A percentile compares a stretch with the other conserved stretches of the same genome.
Conservation (phyloP, 2,329 filamentous ascomycete species). For the Microthyrium microscopicum region DNA sequence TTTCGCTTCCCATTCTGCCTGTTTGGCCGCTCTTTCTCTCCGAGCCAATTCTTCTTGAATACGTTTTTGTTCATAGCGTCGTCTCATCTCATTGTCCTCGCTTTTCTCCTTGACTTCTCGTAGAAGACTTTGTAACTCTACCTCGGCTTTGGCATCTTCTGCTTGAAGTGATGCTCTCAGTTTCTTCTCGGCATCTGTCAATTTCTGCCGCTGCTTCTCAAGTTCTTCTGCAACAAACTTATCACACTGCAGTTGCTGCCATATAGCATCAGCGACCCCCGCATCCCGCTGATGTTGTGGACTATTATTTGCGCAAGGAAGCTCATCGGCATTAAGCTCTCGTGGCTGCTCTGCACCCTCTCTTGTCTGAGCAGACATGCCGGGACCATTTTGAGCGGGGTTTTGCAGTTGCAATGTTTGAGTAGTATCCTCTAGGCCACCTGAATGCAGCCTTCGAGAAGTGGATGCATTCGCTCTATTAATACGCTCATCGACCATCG, state of each 20-base stretch:
- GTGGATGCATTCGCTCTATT: conserved; percentile 2
- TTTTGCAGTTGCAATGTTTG: too few species aligned
- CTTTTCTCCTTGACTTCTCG: conserved; percentile 13
- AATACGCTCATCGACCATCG: conserved; percentile 20
- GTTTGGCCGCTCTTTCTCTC: conserved; percentile 3
- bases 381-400: background rate
- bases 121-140: conserved; percentile 10
- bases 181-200: background rate
- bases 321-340: conserved; percentile 2
- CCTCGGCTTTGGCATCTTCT: conserved; percentile 15
- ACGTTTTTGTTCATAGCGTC: conserved; percentile 3
- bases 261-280: conserved; percentile 42
- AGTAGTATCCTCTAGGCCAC: too few species aligned
- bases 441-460: conserved; percentile 7
- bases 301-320: conserved; percentile 1
- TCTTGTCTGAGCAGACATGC: background rate
- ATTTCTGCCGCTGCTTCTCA: conserved; percentile 6
- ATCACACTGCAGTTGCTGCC: conserved; percentile 43
- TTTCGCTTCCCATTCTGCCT: conserved; percentile 23
- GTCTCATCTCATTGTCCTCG: conserved; percentile 8
- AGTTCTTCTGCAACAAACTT: conserved; percentile 12
- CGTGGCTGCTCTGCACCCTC: conserved; percentile 5
- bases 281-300: conserved; percentile 29
- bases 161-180: conserved; percentile 5
- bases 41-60: background rate